Evolutionary conservation across 164 flowering plant species (phyloP), one percentile per base, ranked within the genome.

Genomic region (Magnolia changhungtana): DNA sequence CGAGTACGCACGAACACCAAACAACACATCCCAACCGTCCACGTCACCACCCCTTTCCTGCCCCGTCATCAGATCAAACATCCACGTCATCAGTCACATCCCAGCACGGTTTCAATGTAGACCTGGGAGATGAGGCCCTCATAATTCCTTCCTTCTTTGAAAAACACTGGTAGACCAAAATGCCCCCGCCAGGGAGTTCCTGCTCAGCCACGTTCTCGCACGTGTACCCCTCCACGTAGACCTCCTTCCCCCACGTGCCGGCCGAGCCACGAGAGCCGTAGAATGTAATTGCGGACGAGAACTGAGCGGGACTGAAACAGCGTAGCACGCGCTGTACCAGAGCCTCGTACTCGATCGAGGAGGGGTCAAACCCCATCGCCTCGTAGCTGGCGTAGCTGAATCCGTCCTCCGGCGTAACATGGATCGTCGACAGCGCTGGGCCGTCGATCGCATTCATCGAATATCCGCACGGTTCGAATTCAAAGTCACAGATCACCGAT

Each of bases 361-460:
- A 59, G 0, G 81, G 75, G 73, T 88, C 88, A 63, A 85, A 82
- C 21, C 92, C 94, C 76, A 80, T 75, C 6, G 92, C 88, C 77
- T 93, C 97, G 63, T 83, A 93, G 81, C 97, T 93, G 0, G 96
- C 96, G 31, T 93, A 93, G 82, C 96, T 91, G 85, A 90, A 93
- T 0, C 93, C 96, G 18, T 89, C 94, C 76, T 93, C 97, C 1
- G 97, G 97, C 19, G 97, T 92, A 23, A 92, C 92, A 73, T 92
- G 97, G 50, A 91, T 85, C 1, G 93, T 92, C 0, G 97, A 91
- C 7, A 75, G 75, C 0, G 89, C 90, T 4, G 55, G 29, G 0
- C 88, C 92, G 7, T 89, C 89, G 49, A 91, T 83, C 3, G 87
- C 86, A 50, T 93, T 93, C 97, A 93, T 93, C 1, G 97, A 93